Base-by-base conservation (phyloP, 1,139 yeast genomes). In the Blastobotrys raffinosifermentans region DNA sequence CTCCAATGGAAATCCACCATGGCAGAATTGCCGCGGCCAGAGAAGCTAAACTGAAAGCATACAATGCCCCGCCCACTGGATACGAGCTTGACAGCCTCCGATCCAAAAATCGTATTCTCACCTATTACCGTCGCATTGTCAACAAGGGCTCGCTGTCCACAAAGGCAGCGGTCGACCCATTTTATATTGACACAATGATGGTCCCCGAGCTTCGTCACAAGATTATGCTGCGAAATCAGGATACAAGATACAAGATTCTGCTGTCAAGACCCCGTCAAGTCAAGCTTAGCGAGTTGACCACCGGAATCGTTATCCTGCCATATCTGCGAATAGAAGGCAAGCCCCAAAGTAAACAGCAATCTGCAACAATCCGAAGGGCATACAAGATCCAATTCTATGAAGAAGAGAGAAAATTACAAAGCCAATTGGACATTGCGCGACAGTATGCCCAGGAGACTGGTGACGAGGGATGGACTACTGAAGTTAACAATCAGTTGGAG, bases 171-270 rank as follows among this genome's bases (percentile, higher is more conserved):
- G 32, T 47, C 18, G 54, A 50, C 27, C 21, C 35, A 15, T 21
- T 34, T 21, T 50, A 50, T 32, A 19, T 47, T 9, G 53, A 49
- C 22, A 27, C 45, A 4, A 40, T 50, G 17, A 31, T 49, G 19
- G 47, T 40, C 10, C 54, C 51, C 1, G 46, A 50, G 19, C 34
- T 40, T 16, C 34, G 41, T 10, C 29, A 35, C 14, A 19, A 25
- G 8, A 29, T 32, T n/a, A 8, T 6, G 6, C 14, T 25, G 7
- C 15, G 7, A 7, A 6, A 7, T 6, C 31, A 32, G 31, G 35
- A 40, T 21, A 13, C 21, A 8, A 34, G 25, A n/a, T 37, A 22
- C 29, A 19, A 17, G 10, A 21, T 43, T 7, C 47, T 44, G 17
- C 35, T 32, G 11, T 19, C 32, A 2, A 33, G 27, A 6, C 45